Evolutionary conservation across 768 basidiomycete species (phyloP).

Genomic region (Agaricus subrufescens): DNA sequence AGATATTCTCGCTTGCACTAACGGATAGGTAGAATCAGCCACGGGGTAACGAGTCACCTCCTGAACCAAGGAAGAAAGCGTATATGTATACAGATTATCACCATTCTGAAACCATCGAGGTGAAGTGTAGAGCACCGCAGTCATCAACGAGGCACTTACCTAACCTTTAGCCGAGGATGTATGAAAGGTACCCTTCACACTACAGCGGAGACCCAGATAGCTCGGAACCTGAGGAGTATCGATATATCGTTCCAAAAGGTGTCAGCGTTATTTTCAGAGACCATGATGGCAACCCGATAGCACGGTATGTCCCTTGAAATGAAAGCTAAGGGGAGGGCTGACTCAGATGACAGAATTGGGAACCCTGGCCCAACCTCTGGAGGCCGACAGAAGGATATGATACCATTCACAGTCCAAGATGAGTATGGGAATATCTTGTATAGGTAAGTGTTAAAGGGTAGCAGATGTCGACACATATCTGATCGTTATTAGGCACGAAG

Average conservation of each 20-base stretch:
- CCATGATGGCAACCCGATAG: conserved; percentile 57
- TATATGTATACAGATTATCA: conserved; percentile 7
- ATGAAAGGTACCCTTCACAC: conserved; percentile 9
- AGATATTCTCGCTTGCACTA: not conserved
- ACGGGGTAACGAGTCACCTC: not conserved
- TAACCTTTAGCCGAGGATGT: conserved; percentile 5
- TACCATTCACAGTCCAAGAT: conserved; percentile 56
- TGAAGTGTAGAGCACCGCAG: not conserved
- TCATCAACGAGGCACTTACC: not conserved
- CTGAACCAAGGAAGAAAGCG: not conserved
- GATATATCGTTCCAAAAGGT: conserved; percentile 64
- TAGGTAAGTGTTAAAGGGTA: conserved; percentile 30
- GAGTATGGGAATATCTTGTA: conserved; percentile 54
- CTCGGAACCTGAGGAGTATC: conserved; percentile 30
- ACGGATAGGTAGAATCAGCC: not conserved
- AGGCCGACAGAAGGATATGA: conserved; percentile 16
- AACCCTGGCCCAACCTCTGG: conserved; percentile 1
- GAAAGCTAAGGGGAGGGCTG: not conserved
- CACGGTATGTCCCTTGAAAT: conserved; percentile 35
- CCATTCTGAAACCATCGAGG: conserved; percentile 17
- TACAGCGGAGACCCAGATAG: conserved; percentile 14
- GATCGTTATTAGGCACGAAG: not conserved
- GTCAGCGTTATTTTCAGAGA: conserved; percentile 66
- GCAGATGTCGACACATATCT: not conserved
- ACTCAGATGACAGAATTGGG: not conserved